phyloP scores from a whole-genome alignment of 306 rosid species.

The Medicago lupulina region DNA sequence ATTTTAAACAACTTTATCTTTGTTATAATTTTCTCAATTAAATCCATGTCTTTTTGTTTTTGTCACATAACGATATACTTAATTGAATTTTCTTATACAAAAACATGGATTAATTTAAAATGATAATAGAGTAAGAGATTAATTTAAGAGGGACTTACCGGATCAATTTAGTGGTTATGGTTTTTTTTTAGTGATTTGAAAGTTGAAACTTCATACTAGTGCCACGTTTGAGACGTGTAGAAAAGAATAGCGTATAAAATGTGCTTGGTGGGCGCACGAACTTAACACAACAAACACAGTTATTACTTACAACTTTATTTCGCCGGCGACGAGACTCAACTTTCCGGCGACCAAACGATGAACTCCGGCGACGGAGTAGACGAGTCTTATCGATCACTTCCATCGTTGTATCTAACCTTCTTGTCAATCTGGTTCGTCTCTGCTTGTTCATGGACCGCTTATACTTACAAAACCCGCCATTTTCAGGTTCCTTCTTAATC shows the following conservation, averaged over 20 bases:
- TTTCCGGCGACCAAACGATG: slow-evolving; percentile 43
- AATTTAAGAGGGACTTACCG: no score
- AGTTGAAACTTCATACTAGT: not conserved
- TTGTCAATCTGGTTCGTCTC: slow-evolving; percentile 80
- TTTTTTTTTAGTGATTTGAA: slow-evolving; percentile 8
- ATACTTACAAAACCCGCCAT: slow-evolving; percentile 82
- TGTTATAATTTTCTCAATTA: no score
- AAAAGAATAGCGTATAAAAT: slow-evolving; percentile 41
- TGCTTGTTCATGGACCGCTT: slow-evolving; percentile 86
- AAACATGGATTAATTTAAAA: no score
- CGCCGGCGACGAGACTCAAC: slow-evolving; percentile 9
- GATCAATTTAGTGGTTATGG: not conserved
- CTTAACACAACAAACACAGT: not conserved
- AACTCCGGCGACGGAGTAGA: slow-evolving; percentile 57
- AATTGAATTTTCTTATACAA: no score
- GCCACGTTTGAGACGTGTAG: slow-evolving; percentile 53
- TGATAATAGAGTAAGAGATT: no score
- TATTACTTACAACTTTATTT: slow-evolving; percentile 3
- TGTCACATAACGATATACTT: no score
- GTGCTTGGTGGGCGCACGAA: slow-evolving; percentile 21
- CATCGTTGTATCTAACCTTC: slow-evolving; percentile 77
- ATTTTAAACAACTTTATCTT: no score
- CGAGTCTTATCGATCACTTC: slow-evolving; percentile 79
- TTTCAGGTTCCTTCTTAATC: slow-evolving; percentile 63
- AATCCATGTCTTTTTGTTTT: no score